phyloP scores from a whole-genome alignment of 2,329 filamentous ascomycete genomes.

The Rhytidhysteron rufulum region DNA sequence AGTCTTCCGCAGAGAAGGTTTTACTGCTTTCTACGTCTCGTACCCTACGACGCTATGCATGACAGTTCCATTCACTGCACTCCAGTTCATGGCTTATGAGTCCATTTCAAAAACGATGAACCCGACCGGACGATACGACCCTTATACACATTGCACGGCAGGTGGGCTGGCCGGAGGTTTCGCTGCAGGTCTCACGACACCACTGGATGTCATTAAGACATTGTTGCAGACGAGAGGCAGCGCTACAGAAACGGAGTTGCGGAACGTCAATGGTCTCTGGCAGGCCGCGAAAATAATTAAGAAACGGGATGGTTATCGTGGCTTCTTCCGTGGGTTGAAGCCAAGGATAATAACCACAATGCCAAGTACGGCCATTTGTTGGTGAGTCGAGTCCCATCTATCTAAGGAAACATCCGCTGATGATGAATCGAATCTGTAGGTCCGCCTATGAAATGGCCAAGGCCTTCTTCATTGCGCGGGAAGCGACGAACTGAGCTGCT shows the following conservation, averaged over 20 bases:
- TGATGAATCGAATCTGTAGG: slow-evolving; percentile 33
- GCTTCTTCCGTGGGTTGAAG: slow-evolving; percentile 90
- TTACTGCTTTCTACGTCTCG: slow-evolving; percentile 94
- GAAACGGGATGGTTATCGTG: slow-evolving; percentile 74
- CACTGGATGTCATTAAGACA: slow-evolving; percentile 97
- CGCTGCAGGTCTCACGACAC: slow-evolving; percentile 89
- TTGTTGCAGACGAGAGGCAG: slow-evolving; percentile 90
- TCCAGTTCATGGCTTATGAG: slow-evolving; percentile 97
- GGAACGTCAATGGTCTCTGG: slow-evolving; percentile 77
- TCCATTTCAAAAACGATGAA: slow-evolving; percentile 94
- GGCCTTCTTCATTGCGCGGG: slow-evolving; percentile 58
- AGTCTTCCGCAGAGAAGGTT: slow-evolving; percentile 81
- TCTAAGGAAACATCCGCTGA: no score
- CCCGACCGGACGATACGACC: slow-evolving; percentile 79
- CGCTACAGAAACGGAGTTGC: slow-evolving; percentile 73
- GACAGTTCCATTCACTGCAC: slow-evolving; percentile 95
- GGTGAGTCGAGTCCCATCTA: slow-evolving; percentile 62
- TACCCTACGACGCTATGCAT: slow-evolving; percentile 97
- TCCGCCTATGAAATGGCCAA: slow-evolving; percentile 66
- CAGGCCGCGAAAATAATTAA: slow-evolving; percentile 79
- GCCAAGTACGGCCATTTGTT: slow-evolving; percentile 99
- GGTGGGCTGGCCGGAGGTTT: slow-evolving; percentile 91
- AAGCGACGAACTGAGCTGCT: slow-evolving; percentile 14
- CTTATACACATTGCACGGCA: slow-evolving; percentile 87
- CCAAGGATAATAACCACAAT: slow-evolving; percentile 93